Evolutionary conservation across 2,329 filamentous ascomycete species (phyloP), one percentile per base, ranked within the genome.

Genomic region (Blumeria graminis): DNA sequence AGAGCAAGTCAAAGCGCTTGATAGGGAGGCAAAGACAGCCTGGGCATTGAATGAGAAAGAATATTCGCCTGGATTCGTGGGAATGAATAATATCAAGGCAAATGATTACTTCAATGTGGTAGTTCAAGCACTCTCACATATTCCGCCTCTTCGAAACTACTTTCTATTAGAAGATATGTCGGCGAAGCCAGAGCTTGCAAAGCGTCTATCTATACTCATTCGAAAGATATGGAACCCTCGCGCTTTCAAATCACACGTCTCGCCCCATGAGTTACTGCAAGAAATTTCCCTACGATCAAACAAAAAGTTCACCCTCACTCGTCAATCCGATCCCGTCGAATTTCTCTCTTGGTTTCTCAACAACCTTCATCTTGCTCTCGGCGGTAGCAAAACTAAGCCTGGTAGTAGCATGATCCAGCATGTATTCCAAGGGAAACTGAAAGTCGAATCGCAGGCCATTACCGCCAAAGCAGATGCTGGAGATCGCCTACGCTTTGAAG

Each of bases 71-170:
- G 90, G 92, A 6, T 98, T 89, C 67, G 87, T 98, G 59, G 92
- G 92, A 62, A 93, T 98, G 86, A 98, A 98, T 75, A 98, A 98
- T 71, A 95, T 98, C 75, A 98, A 98, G 70, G 87, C 92, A 58
- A 98, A 98, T 71, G 92, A 98, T 72, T 98, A 98, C 71, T 77
- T 96, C 66, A 98, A 98, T 67, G 90, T 94, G 32, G 78, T 95
- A 3, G 83, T 94, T 53, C 92, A 98, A 69, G 83, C 89, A 6
- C 76, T 98, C 39, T 82, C 90, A 2, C 92, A 98, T 69, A 87
- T 96, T 32, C 74, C 81, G 18, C 90, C 92, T 3, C 73, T 98
- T 62, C 81, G 92, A 36, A 95, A 96, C 68, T 96, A 81, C 70
- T 81, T 96, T 66, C 80, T 98, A 64, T 77, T 96, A 1, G 86